Evolutionary conservation across 2,329 filamentous ascomycete species (phyloP).

Genomic region (Chaetomiaceae sp.): DNA sequence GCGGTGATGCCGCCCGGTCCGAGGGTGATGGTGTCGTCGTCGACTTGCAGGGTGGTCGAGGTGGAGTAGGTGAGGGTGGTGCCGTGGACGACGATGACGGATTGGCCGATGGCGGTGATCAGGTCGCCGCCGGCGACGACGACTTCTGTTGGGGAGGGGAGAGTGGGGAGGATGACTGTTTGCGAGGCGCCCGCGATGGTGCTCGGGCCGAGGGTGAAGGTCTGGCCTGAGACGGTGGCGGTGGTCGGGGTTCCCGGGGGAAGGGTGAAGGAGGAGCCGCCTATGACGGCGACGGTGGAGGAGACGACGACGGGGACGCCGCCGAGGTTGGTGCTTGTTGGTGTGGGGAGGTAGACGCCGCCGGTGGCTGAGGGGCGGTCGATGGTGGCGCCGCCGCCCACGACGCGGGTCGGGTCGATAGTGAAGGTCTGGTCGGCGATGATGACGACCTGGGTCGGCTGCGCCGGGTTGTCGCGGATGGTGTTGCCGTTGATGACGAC

Average conservation of each 20-base stretch:
- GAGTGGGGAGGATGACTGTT: constrained; percentile 33
- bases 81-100: constrained; percentile 40
- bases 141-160: constrained; percentile 38
- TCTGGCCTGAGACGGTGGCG: constrained; percentile 38
- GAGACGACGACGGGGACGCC: constrained; percentile 40
- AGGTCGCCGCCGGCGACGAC: constrained; percentile 45
- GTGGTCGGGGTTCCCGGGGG: constrained; percentile 33
- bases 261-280: constrained; percentile 41
- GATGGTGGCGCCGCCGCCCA: constrained; percentile 43
- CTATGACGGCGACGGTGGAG: constrained; percentile 39
- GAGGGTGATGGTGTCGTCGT: constrained; percentile 37
- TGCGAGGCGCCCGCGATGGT: constrained; percentile 33
- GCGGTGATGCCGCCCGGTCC: constrained; percentile 37
- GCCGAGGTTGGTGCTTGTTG: constrained; percentile 37
- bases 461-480: constrained; percentile 36
- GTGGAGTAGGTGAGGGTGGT: constrained; percentile 43
- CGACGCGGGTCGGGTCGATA: constrained; percentile 43
- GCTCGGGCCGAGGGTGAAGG: constrained; percentile 46
- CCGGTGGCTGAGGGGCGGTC: constrained; percentile 36
- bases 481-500: constrained; percentile 48
- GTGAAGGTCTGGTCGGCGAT: constrained; percentile 42
- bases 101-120: constrained; percentile 41
- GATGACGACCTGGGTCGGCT: constrained; percentile 40
- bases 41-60: constrained; percentile 40
- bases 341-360: constrained; percentile 30